phyloP scores from a whole-genome alignment of 345 rosid species.

The Bruguiera gymnorhiza region DNA sequence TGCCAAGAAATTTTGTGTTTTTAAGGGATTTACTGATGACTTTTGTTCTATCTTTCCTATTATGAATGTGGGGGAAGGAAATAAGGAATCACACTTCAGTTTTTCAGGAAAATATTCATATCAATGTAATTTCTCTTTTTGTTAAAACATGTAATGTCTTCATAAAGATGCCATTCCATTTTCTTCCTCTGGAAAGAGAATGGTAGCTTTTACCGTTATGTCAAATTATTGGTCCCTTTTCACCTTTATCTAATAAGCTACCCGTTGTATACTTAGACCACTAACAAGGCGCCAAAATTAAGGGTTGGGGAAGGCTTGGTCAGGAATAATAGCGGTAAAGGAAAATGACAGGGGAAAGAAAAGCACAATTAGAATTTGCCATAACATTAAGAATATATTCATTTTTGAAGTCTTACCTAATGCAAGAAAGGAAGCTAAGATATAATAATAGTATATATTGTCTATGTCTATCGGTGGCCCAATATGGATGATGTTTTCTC shows the following conservation, averaged over 20 bases:
- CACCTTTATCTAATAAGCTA: not conserved
- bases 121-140: not conserved
- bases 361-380: conserved; percentile 24
- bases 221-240: not conserved
- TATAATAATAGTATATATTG: conserved; percentile 2
- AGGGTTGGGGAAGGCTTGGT: conserved; percentile 2
- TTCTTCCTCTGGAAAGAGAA: not conserved
- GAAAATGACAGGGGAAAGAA: conserved; percentile 7
- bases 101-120: not conserved
- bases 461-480: conserved; percentile 1
- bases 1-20: conserved; percentile 3
- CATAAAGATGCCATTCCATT: conserved; percentile 15
- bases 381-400: conserved; percentile 39
- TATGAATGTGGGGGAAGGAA: not conserved
- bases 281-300: not conserved
- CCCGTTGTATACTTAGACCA: not conserved
- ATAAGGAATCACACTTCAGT: not conserved
- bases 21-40: not conserved
- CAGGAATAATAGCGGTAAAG: not conserved
- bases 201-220: not conserved
- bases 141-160: not conserved
- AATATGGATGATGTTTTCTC: not conserved
- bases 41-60: not conserved
- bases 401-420: conserved; percentile 19
- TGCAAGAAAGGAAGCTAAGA: conserved; percentile 24